Conservation (phyloP, 2,329 filamentous ascomycete species). For the Herpomyces periplanetae region DNA sequence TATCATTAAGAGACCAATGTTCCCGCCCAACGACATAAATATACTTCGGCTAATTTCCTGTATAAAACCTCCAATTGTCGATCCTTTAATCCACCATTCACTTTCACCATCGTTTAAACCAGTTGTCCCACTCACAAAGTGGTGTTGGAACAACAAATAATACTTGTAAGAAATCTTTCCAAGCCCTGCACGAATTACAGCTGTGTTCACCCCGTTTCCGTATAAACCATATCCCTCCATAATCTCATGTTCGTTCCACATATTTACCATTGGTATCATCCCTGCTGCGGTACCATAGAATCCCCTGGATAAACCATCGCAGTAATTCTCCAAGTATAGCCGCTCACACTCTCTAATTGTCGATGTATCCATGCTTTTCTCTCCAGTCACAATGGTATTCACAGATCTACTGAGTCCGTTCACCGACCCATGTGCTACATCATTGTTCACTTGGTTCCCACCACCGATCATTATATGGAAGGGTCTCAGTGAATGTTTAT, state of each 20-base stretch:
- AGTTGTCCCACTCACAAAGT: constrained; percentile 38
- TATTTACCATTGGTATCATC: constrained; percentile 93
- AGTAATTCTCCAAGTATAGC: constrained; percentile 61
- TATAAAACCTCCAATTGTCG: constrained; percentile 53
- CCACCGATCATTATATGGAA: constrained; percentile 97
- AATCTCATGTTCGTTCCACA: constrained; percentile 57
- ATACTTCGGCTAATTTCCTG: constrained; percentile 44
- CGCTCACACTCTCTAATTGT: constrained; percentile 50
- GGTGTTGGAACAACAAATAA: constrained; percentile 93
- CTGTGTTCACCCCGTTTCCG: constrained; percentile 57
- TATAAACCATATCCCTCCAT: constrained; percentile 82
- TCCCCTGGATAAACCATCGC: constrained; percentile 83
- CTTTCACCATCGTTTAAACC: constrained; percentile 47
- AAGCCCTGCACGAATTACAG: constrained; percentile 53
- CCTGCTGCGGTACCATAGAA: constrained; percentile 66
- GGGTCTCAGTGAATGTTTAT: constrained; percentile 54
- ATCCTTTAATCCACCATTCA: constrained; percentile 60
- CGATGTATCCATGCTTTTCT: constrained; percentile 45
- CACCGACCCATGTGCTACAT: constrained; percentile 35
- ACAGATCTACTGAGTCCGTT: constrained; percentile 48
- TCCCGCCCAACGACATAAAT: constrained; percentile 43
- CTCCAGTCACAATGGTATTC: constrained; percentile 30
- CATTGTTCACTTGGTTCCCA: constrained; percentile 88
- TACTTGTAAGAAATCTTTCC: constrained; percentile 89
- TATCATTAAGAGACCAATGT: constrained; percentile 42